These are phyloP conservation scores for Jackrogersella minutella DNA, from an alignment of 495 filamentous ascomycete genomes.

Conservation along the genomic window DNA sequence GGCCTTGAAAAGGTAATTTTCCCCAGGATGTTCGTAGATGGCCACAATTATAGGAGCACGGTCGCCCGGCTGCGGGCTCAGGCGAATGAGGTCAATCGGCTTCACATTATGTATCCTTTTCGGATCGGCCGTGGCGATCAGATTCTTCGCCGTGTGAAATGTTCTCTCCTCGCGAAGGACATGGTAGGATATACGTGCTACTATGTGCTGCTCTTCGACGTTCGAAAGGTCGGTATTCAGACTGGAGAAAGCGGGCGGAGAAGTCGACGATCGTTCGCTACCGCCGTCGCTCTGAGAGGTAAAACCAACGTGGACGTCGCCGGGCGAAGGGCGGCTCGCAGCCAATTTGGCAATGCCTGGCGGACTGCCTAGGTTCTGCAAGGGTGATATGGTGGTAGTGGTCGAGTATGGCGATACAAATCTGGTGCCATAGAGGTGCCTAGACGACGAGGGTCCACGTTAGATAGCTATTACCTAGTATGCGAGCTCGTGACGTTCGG, in stretches of 20 bases:
- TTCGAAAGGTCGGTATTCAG: conserved; percentile 44
- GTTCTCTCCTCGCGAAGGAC: conserved; percentile 81
- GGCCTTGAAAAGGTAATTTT: conserved; percentile 72
- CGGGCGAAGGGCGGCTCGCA: conserved; percentile 45
- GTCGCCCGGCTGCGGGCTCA: conserved; percentile 71
- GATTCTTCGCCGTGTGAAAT: conserved; percentile 77
- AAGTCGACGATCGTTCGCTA: conserved; percentile 51
- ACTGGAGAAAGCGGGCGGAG: conserved; percentile 41
- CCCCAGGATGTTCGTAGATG: conserved; percentile 80
- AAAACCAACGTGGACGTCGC: conserved; percentile 43
- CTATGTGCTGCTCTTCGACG: conserved; percentile 60
- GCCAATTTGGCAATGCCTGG: conserved; percentile 42
- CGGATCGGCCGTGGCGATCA: conserved; percentile 75
- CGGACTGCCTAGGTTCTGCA: conserved; percentile 44
- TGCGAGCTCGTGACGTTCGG: conserved; percentile 18
- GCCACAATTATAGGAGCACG: conserved; percentile 70
- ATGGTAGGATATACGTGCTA: conserved; percentile 82
- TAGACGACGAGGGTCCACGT: conserved; percentile 30
- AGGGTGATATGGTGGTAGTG: conserved; percentile 32
- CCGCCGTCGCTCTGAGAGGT: conserved; percentile 46
- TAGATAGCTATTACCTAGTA: conserved; percentile 27
- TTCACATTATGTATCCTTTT: conserved; percentile 75
- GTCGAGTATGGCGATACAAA: conserved; percentile 55
- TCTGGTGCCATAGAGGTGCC: conserved; percentile 58
- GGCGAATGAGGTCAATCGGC: conserved; percentile 74